A percentile compares a stretch with the other conserved stretches of the same genome.
Conservation (phyloP, 2,329 filamentous ascomycete species). For the Didymella segeticola region DNA sequence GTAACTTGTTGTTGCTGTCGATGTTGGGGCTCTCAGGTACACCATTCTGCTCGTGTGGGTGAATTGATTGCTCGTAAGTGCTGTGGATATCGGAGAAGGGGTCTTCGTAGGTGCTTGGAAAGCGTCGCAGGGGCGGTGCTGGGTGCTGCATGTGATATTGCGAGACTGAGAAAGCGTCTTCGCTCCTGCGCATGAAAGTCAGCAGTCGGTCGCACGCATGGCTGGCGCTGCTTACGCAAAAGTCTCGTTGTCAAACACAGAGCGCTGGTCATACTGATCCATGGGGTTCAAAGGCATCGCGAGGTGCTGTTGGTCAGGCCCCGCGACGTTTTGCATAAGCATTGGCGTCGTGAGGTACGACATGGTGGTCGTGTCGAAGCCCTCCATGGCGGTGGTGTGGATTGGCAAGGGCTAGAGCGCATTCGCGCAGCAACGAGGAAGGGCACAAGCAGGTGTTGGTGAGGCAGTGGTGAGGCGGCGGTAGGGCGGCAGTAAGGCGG, state of each 20-base stretch:
- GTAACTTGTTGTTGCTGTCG: constrained; percentile 67
- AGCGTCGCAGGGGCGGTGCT: constrained; percentile 56
- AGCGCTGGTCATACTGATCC: constrained; percentile 64
- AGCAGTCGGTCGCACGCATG: constrained; percentile 27
- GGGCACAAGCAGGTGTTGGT: constrained; percentile 8
- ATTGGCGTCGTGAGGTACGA: constrained; percentile 66
- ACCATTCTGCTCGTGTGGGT: constrained; percentile 54
- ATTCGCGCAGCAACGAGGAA: constrained; percentile 35
- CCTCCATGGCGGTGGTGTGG: constrained; percentile 53
- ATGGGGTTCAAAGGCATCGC: constrained; percentile 56
- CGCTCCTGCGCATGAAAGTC: constrained; percentile 52
- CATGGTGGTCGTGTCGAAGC: constrained; percentile 68
- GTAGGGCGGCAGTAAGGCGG: constrained; percentile 16
- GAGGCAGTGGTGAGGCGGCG: constrained; percentile 25
- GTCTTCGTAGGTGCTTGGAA: constrained; percentile 58
- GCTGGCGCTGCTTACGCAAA: constrained; percentile 57
- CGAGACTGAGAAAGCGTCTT: constrained; percentile 54
- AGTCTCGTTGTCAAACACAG: constrained; percentile 66
- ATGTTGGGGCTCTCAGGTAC: constrained; percentile 62
- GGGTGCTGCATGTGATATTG: constrained; percentile 51
- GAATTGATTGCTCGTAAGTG: constrained; percentile 54
- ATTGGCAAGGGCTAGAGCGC: constrained; percentile 29
- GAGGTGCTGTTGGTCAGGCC: constrained; percentile 48
- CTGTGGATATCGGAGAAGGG: constrained; percentile 60
- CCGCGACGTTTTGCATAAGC: constrained; percentile 60